Conservation (phyloP, 2,329 filamentous ascomycete genomes). For the Trichoderma sp. region DNA sequence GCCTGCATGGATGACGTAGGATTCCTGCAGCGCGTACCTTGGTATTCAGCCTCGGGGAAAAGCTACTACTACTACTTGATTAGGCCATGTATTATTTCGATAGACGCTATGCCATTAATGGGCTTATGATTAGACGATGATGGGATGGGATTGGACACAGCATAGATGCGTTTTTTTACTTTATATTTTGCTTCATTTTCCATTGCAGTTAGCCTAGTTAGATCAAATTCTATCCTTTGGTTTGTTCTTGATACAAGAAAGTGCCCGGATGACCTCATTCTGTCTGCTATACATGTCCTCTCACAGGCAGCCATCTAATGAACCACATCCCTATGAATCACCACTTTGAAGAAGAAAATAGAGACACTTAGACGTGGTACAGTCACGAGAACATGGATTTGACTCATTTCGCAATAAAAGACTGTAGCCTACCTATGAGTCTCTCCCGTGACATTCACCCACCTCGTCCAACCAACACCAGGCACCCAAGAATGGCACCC, state of each 20-base stretch:
- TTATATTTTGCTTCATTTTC: background rate
- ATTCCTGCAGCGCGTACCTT: background rate
- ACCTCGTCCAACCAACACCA: background rate
- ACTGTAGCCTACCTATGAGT: background rate
- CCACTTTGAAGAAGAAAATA: background rate
- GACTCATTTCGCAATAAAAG: background rate
- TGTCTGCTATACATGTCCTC: background rate
- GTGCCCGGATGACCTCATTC: background rate
- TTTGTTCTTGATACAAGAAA: background rate
- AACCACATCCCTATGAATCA: background rate
- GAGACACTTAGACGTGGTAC: background rate
- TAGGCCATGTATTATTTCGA: constrained; percentile 5
- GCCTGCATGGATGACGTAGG: background rate
- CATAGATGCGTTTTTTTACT: background rate
- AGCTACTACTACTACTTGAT: background rate
- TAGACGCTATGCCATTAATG: constrained; percentile 20
- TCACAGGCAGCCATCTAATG: background rate
- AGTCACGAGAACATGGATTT: background rate
- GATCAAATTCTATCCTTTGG: constrained; percentile 6
- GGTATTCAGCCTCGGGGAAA: background rate
- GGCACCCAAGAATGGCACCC: background rate
- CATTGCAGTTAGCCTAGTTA: background rate
- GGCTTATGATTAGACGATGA: constrained; percentile 18
- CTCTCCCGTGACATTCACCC: background rate
- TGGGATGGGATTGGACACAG: background rate